Evolutionary conservation across 495 filamentous ascomycete species (phyloP), one percentile per base, ranked within the genome.

Genomic region (Penicillium simplicissimum): DNA sequence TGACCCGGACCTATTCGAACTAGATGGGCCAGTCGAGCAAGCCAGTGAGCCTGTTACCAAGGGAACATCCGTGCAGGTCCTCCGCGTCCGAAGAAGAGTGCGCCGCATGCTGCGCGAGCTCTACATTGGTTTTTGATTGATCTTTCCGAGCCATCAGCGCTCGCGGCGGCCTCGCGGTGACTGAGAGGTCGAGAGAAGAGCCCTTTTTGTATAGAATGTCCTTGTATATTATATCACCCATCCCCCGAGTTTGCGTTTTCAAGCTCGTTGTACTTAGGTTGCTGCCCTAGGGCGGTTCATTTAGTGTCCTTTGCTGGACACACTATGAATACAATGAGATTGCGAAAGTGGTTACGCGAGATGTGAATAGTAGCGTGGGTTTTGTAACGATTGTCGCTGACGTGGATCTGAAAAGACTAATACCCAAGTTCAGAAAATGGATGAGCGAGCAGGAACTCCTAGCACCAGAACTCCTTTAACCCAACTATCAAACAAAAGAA

Each of bases 321-420:
- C 42, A 45, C 42, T 45, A 45, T 5, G 42, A 21, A 23, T 45
- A 45, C 42, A 45, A 45, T 45, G 42, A 45, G 42, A 45, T 45
- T 45, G 42, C n/a, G 7, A 9, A 23, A 10, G 19, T 2, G 19
- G 1, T 21, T 45, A 21, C 21, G 14, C 8, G 19, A 21, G 9
- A 45, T 6, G 4, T 31, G 28, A 31, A 31, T n/a, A 45, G n/a
- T 42, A 19, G n/a, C 1, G n/a, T 42, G n/a, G n/a, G n/a, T 8
- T 42, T 19, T 19, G 3, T 2, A 8, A 42, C n/a, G 8, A 5
- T 17, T 17, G 8, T 9, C 6, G 9, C n/a, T 4, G 21, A 15
- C 5, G 37, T 40, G 19, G 19, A 31, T 33, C 45, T 1, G 4
- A 43, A 38, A 31, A 31, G 5, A 31, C 34, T 25, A n/a, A 38